phyloP scores from a whole-genome alignment of 2,329 filamentous ascomycete genomes.

The Didymella segeticola region DNA sequence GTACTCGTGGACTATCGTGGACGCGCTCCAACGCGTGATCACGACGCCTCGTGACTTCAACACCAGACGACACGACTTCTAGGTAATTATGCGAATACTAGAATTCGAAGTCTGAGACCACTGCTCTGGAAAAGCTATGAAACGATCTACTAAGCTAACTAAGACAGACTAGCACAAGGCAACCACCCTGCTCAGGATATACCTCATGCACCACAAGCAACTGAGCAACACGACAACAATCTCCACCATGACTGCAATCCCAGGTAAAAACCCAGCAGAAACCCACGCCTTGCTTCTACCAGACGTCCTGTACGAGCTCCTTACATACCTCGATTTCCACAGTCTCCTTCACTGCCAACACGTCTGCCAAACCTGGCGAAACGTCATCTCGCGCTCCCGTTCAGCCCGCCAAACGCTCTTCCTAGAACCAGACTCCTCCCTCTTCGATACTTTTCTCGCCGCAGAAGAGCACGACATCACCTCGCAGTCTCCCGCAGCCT shows the following conservation, averaged over 20 bases:
- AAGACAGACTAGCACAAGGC: neutral
- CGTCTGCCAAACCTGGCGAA: neutral
- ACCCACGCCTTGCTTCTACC: neutral
- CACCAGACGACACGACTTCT: neutral
- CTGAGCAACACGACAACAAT: neutral
- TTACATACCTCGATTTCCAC: neutral
- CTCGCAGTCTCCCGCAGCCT: neutral
- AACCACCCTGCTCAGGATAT: too few relatives aligned
- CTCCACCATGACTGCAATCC: neutral
- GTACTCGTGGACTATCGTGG: slow-evolving; percentile 26
- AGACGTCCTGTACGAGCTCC: neutral
- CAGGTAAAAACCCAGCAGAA: neutral
- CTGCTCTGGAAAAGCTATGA: too few relatives aligned
- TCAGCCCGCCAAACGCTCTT: neutral
- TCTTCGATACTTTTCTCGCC: neutral
- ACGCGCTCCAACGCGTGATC: slow-evolving; percentile 21
- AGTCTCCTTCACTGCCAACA: slow-evolving; percentile 3
- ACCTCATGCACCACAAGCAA: too few relatives aligned
- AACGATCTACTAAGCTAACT: too few relatives aligned
- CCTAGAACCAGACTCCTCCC: neutral
- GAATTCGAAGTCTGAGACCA: too few relatives aligned
- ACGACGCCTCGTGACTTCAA: slow-evolving; percentile 11
- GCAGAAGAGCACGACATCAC: slow-evolving; percentile 2
- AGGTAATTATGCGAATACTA: too few relatives aligned
- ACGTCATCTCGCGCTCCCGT: neutral